Base-by-base conservation (phyloP, 139 green algal genomes). In the Spirogloea muscicola region DNA sequence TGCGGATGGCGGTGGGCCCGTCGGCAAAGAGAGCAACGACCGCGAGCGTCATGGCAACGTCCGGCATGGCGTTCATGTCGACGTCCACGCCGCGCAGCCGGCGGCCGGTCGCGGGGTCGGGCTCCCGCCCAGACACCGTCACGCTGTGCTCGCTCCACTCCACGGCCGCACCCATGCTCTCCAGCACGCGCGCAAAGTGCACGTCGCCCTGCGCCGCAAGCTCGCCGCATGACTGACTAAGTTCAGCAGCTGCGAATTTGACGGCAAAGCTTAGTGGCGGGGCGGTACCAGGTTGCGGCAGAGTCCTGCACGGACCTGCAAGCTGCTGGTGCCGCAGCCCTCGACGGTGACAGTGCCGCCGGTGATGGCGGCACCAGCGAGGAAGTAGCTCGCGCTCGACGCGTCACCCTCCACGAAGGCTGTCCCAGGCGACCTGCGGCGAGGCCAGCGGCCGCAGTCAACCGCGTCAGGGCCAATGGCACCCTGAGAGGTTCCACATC, bases 61-160 rank as follows among this genome's bases (percentile, higher is more conserved):
- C 95, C 1, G 95, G 95, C 69, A 99, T 99, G 82, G 96, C 91
- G 83, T 96, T 96, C 88, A 94, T 97, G 86, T 98, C 89, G 62
- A 96, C 89, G 86, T 99, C 94, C 18, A 98, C 87, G 25, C 83
- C 92, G 44, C 90, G 88, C 21, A 99, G 84, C 72, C 85, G 38
- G 3, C 80, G 74, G 38, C 79, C 79, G 25, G 25, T 81, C 13
- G 25, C 40, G 36, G 58, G 58, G 27, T n/a, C 27, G 34, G 18
- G 6, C 65, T 49, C 27, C 9, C 85, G 83, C 49, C 93, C 91
- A 29, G 90, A 97, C 73, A 98, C 89, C 25, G 83, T 96, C 84
- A 99, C 95, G 37, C 82, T 88, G 87, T 96, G 91, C 49, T 91
- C 87, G 1, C 76, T 72, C 91, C 91, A 98, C 76, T 94, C 80